Evolutionary conservation across 768 basidiomycete species (phyloP).

Genomic region (Mycena galopus): DNA sequence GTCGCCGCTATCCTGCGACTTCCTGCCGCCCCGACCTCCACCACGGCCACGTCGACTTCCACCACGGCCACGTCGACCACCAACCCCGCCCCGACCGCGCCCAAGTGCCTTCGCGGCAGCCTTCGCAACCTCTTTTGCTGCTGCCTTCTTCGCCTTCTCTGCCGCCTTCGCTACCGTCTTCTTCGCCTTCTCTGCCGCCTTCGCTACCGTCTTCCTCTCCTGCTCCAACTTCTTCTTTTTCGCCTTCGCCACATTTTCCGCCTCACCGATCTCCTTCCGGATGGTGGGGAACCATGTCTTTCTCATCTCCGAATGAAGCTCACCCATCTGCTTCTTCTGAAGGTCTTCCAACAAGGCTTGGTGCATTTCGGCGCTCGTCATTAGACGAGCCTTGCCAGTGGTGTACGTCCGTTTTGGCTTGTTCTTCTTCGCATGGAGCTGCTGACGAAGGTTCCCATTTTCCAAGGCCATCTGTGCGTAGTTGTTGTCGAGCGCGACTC

Average conservation of each 20-base stretch:
- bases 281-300: not conserved
- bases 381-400: not conserved
- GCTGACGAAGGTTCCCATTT: slow-evolving; percentile 7
- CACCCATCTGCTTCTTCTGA: no score
- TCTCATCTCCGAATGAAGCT: slow-evolving; percentile 1
- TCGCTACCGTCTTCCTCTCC: not conserved
- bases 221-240: not conserved
- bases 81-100: not conserved
- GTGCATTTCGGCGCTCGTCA: slow-evolving; percentile 7
- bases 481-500: slow-evolving; percentile 5
- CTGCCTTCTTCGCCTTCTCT: no score
- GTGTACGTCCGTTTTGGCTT: not conserved
- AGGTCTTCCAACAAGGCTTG: not conserved
- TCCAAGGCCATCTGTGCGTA: slow-evolving; percentile 17
- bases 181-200: no score
- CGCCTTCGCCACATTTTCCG: not conserved
- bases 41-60: no score
- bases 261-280: slow-evolving; percentile 11
- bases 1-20: not conserved
- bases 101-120: not conserved
- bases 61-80: slow-evolving; percentile 4
- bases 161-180: no score
- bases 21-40: not conserved
- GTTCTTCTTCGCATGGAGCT: no score
- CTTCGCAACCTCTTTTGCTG: slow-evolving; percentile 1